Percentiles rank a stretch among this genome's conserved stretches.
Evolutionary conservation across 164 flowering plant genomes (phyloP).

Genomic region (Stephania yunnanensis): DNA sequence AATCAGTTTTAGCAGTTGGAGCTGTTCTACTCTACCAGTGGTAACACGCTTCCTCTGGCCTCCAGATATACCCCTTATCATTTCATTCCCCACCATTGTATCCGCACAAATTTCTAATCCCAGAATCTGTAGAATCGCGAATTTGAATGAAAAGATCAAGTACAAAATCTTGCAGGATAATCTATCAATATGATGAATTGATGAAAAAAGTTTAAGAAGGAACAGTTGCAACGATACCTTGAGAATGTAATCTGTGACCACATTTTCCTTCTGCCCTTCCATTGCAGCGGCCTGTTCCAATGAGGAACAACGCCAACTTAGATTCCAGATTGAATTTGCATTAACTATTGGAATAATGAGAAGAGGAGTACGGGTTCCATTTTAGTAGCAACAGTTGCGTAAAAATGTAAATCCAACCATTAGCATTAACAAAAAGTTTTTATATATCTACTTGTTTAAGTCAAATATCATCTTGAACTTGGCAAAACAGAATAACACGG

Average conservation of each 20-base stretch:
- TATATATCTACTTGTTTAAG: too few species aligned
- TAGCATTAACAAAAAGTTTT: too few species aligned
- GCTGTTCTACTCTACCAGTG: constrained; percentile 2
- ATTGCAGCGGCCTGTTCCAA: constrained; percentile 48
- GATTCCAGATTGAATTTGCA: not conserved
- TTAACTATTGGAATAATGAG: not conserved
- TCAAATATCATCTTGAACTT: too few species aligned
- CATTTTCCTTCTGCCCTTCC: constrained; percentile 61
- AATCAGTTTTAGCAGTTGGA: not conserved
- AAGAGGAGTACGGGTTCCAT: too few species aligned
- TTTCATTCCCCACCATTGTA: constrained; percentile 10
- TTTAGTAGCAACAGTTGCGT: too few species aligned
- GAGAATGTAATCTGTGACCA: constrained; percentile 67
- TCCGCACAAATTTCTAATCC: constrained; percentile 7
- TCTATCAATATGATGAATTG: not conserved
- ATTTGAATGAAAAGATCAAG: not conserved
- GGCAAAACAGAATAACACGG: too few species aligned
- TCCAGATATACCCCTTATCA: constrained; percentile 13
- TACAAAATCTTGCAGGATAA: not conserved
- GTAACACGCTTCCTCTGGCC: constrained; percentile 14
- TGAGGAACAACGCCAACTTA: not conserved
- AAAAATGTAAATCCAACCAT: too few species aligned
- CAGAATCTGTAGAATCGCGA: not conserved
- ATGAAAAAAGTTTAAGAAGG: not conserved
- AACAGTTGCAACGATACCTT: constrained; percentile 32